Base-by-base conservation (phyloP, 2,329 filamentous ascomycete genomes). In the Trichoderma simmonsii region DNA sequence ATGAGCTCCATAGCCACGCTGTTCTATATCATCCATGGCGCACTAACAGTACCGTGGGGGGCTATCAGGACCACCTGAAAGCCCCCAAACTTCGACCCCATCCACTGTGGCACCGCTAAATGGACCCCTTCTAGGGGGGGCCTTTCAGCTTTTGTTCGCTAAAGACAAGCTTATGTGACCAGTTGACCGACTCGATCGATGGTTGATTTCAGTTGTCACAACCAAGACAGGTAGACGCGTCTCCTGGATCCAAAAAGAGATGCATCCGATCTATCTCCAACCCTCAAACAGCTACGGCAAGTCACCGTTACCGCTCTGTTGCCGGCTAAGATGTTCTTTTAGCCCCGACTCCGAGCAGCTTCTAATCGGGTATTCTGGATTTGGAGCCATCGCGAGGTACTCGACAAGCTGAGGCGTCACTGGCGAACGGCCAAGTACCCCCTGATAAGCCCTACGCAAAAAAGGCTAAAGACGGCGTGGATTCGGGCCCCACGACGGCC, bases 81-180 rank as follows among this genome's bases (percentile, higher is more conserved):
- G 65, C 65, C 65, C 65, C 65, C 26, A 60, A 69, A 48, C 18
- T 11, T 6, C 18, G 12, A 24, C 36, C 3, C 28, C 18, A 48
- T 60, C 65, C 65, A 60, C 65, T 69, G 56, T 69, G 36, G 56
- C 65, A 60, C 56, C 26, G 56, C 56, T 68, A 68, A 60, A 68
- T 43, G 51, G 54, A 11, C 12, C 24, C 54, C 18, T 48, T 32
- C 28, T 21, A 39, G n/a, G 63, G 39, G 39, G 6, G 54, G 54
- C 26, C 34, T 24, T 60, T 60, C 57, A 32, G 57, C 57, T 48
- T 24, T 7, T 51, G 63, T 34, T 66, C 43, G 34, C 24, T 28
- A 30, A 48, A 68, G 26, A 26, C 54, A 60, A 14, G 48, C 48
- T 14, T 54, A 43, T 43, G 39, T 43, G 48, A 24, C n/a, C 48